A percentile compares a stretch with the other conserved stretches of the same genome.
Evolutionary conservation across 352 stramenopile species (phyloP).

Genomic region (Globisporangium orthogonon): DNA sequence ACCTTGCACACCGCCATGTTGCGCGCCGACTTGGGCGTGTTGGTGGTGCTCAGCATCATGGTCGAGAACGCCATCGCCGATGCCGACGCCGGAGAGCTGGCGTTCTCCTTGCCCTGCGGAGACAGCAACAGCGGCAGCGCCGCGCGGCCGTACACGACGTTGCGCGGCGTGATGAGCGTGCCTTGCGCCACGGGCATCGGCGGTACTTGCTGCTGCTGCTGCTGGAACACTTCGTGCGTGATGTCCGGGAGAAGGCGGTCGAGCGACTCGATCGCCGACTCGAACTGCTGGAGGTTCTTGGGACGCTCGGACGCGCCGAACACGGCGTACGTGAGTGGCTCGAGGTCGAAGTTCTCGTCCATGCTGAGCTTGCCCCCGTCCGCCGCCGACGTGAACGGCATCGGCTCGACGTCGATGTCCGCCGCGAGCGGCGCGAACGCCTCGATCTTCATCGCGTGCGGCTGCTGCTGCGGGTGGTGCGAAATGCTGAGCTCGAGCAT

Average conservation of each 20-base stretch:
- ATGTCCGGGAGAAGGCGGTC: slow-evolving; percentile 62
- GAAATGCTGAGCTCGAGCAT: slow-evolving; percentile 54
- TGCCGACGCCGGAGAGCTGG: slow-evolving; percentile 15
- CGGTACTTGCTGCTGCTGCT: slow-evolving; percentile 5
- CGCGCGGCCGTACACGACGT: slow-evolving; percentile 21
- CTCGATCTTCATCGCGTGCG: slow-evolving; percentile 24
- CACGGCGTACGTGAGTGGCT: slow-evolving; percentile 58
- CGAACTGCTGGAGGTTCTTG: slow-evolving; percentile 58
- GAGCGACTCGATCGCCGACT: slow-evolving; percentile 69
- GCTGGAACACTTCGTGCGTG: slow-evolving; percentile 56
- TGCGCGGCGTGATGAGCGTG: slow-evolving; percentile 25
- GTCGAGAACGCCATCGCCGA: slow-evolving; percentile 24
- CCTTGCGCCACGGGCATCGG: slow-evolving; percentile 8
- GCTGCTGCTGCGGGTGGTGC: slow-evolving; percentile 33
- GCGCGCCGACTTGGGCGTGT: slow-evolving; percentile 43
- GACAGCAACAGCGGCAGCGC: slow-evolving; percentile 30
- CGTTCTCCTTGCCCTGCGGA: slow-evolving; percentile 28
- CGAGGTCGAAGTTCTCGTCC: slow-evolving; percentile 42
- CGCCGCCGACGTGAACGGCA: slow-evolving; percentile 34
- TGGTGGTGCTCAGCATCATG: slow-evolving; percentile 16
- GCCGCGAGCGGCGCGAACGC: slow-evolving; percentile 17
- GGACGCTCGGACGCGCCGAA: slow-evolving; percentile 32
- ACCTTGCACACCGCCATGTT: slow-evolving; percentile 62
- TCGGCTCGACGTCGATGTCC: slow-evolving; percentile 53
- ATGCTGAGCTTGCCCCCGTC: slow-evolving; percentile 29